Base-by-base conservation (phyloP, 139 green algal species). In the Asterochloris sp. region DNA sequence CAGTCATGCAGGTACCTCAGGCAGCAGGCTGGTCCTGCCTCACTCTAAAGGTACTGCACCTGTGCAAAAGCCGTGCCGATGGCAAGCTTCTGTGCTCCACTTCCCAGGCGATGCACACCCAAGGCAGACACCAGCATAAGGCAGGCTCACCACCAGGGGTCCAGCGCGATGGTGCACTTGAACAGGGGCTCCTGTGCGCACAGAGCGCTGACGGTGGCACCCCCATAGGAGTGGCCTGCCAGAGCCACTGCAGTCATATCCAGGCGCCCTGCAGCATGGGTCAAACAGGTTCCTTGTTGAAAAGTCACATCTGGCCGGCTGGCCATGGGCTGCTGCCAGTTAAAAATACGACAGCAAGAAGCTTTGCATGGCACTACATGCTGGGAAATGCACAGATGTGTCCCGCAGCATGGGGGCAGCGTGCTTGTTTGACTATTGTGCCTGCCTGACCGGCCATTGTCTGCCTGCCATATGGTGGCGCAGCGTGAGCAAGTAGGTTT, bases 111-210 rank as follows among this genome's bases (percentile, higher is more conserved):
- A 14, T 69, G 16, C 64, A 24, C 16, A 71, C 66, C 17, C 17
- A 12, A 24, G 24, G n/a, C 13, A 54, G 26, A 54, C 17, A 27
- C 1, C 12, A 2, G 10, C n/a, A 14, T 13, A 4, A 27, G 28
- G 28, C n/a, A 54, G 28, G 27, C 86, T 64, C 78, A 91, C 84
- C 90, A 95, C 89, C 89, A 94, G 10, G 91, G 91, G 75, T 95
- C 91, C 0, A 95, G 61, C 12, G 85, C 80, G 0, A 94, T 75
- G 11, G 67, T 87, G 28, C 78, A 87, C 13, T 74, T 67, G 78
- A 93, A 89, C 6, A 21, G 62, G 0, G 82, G 78, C 81, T 92
- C 84, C 62, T 82, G 47, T 12, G 90, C 81, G 0, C 77, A 84
- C 38, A 90, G 85, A 13, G 81, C 85, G 9, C 88, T 83, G 14